Percentiles rank a stretch among this genome's conserved stretches.
phyloP scores from a whole-genome alignment of 2,329 filamentous ascomycete species.

The Ophiostoma piceae region DNA sequence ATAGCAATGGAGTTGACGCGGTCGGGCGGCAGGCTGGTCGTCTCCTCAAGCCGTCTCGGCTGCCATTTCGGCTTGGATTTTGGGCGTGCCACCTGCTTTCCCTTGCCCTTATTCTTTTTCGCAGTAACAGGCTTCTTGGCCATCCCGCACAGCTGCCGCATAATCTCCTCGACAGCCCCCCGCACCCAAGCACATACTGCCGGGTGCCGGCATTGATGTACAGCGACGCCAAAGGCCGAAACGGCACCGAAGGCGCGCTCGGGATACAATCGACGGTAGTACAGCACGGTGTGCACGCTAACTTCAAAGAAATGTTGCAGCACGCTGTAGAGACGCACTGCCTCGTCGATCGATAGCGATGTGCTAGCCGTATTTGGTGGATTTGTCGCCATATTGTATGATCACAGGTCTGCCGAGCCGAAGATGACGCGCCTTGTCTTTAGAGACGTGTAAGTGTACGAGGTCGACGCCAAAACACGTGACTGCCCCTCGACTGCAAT shows the following conservation, averaged over 20 bases:
- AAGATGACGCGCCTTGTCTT: neutral
- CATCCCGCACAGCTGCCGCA: conserved; percentile 58
- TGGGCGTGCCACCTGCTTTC: neutral
- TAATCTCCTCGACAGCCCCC: conserved; percentile 69
- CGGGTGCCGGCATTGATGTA: conserved; percentile 81
- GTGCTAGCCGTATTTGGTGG: neutral
- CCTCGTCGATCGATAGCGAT: conserved; percentile 30
- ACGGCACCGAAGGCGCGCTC: conserved; percentile 68
- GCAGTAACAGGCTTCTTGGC: conserved; percentile 17
- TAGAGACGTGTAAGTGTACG: neutral
- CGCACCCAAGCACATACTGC: conserved; percentile 79
- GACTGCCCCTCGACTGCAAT: conserved; percentile 19
- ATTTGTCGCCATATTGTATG: neutral
- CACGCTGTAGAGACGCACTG: conserved; percentile 56
- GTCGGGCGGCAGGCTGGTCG: neutral
- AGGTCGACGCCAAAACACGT: conserved; percentile 24
- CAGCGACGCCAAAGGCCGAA: conserved; percentile 75
- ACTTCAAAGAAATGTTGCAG: conserved; percentile 79
- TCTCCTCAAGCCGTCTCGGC: neutral
- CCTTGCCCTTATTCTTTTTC: neutral
- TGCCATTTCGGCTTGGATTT: neutral
- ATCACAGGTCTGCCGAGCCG: neutral
- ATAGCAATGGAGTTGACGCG: conserved; percentile 24
- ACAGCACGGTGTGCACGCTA: conserved; percentile 79
- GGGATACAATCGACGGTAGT: conserved; percentile 76